Conservation (phyloP, 768 basidiomycete genomes). For the Rhizopogon vulgaris region DNA sequence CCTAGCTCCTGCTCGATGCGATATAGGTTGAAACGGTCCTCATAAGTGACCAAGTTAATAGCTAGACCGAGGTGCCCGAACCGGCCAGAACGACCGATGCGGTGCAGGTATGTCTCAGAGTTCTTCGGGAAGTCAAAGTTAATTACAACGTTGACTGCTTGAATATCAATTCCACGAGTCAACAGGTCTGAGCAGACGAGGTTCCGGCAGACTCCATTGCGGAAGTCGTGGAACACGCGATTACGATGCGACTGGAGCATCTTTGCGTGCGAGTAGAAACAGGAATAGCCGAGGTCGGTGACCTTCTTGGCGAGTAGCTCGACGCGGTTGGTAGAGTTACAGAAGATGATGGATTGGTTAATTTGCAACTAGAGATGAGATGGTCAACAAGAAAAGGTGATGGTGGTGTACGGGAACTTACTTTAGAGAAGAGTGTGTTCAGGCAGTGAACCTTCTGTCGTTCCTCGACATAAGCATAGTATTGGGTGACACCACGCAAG, state of each 20-base stretch:
- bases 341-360: constrained; percentile 99
- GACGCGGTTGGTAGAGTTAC: constrained; percentile 99
- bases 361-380: constrained; percentile 78
- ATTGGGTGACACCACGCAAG: constrained; percentile 96
- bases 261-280: constrained; percentile 99
- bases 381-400: constrained; percentile 2
- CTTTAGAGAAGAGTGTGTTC: constrained; percentile 99
- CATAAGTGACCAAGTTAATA: constrained; percentile 96
- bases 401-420: constrained; percentile 20
- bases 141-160: constrained; percentile 99
- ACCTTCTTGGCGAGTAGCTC: constrained; percentile 99
- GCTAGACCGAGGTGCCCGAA: constrained; percentile 97
- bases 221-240: constrained; percentile 99
- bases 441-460: constrained; percentile 99
- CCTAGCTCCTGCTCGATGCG: constrained; percentile 98
- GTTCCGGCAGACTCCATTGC: constrained; percentile 96
- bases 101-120: constrained; percentile 96
- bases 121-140: constrained; percentile 99
- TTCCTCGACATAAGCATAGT: constrained; percentile 99
- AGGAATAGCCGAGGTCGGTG: constrained; percentile 98
- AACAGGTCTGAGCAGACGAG: constrained; percentile 97
- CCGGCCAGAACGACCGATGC: constrained; percentile 95
- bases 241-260: constrained; percentile 99
- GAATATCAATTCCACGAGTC: constrained; percentile 98
- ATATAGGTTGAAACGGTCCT: constrained; percentile 96